Conservation (phyloP, 371 early-diverging fungal species). For the Rhizopus delemar region DNA sequence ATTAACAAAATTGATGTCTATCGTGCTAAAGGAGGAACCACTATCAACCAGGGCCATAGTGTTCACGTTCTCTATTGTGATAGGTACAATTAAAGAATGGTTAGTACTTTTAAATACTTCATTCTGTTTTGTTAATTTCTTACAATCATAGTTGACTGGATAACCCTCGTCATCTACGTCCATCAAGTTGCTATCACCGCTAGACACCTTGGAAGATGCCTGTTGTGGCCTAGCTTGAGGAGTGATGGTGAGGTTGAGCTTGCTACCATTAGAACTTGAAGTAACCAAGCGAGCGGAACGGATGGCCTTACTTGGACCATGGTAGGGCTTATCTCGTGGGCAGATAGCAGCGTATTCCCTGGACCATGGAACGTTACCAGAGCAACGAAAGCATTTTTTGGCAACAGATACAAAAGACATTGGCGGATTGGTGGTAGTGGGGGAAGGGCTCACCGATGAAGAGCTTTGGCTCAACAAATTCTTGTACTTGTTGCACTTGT, state of each 20-base stretch:
- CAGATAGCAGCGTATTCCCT: no score
- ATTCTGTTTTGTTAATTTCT: conserved; percentile 3
- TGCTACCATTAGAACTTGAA: no score
- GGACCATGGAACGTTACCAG: no score
- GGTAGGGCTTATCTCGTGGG: no score
- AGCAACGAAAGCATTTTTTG: no score
- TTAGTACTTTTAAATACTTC: not conserved
- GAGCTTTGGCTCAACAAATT: no score
- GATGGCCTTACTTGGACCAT: no score
- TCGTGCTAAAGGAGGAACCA: conserved; percentile 6
- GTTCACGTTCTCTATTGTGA: conserved; percentile 5
- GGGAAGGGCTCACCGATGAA: no score
- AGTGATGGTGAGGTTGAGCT: no score
- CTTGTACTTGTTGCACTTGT: not conserved
- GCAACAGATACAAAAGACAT: no score
- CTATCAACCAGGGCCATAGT: conserved; percentile 10
- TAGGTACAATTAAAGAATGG: conserved; percentile 2
- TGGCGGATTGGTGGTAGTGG: no score
- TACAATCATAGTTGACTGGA: conserved; percentile 1
- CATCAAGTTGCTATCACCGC: not conserved
- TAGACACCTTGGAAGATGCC: not conserved
- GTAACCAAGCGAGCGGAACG: no score
- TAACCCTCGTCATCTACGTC: not conserved
- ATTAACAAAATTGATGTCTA: not conserved
- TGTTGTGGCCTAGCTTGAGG: not conserved